phyloP scores from a whole-genome alignment of 2,329 filamentous ascomycete genomes.

The Ophidiomyces ophidiicola region DNA sequence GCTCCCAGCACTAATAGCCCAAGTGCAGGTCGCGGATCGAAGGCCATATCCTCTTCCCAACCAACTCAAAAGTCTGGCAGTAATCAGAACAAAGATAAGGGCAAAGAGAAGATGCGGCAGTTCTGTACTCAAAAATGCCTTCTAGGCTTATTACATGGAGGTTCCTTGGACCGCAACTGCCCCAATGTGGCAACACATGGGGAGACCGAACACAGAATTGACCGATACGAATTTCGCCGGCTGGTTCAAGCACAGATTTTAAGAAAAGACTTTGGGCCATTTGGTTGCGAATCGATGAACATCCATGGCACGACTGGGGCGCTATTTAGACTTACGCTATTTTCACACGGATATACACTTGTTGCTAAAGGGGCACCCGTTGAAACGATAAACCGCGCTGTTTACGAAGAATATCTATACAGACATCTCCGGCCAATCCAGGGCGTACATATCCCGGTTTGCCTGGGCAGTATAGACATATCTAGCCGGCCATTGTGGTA shows the following conservation, averaged over 20 bases:
- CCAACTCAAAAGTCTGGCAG: background rate
- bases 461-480: slow-evolving; percentile 16
- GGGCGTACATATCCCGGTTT: slow-evolving; percentile 15
- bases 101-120: slow-evolving; percentile 10
- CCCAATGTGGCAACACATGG: slow-evolving; percentile 31
- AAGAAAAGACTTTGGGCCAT: slow-evolving; percentile 6
- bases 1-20: slow-evolving; percentile 13
- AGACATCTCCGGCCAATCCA: slow-evolving; percentile 14
- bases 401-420: slow-evolving; percentile 15
- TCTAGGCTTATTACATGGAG: slow-evolving; percentile 24
- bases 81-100: background rate
- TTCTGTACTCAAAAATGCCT: slow-evolving; percentile 35
- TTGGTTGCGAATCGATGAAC: slow-evolving; percentile 16
- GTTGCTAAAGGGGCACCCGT: slow-evolving; percentile 15
- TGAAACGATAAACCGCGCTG: slow-evolving; percentile 7
- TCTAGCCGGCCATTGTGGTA: slow-evolving; percentile 10
- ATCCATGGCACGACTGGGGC: slow-evolving; percentile 16
- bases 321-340: slow-evolving; percentile 18
- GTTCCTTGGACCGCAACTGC: slow-evolving; percentile 25
- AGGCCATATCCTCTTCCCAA: slow-evolving; percentile 10
- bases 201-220: slow-evolving; percentile 9
- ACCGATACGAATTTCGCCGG: slow-evolving; percentile 8
- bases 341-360: slow-evolving; percentile 17
- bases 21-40: slow-evolving; percentile 5
- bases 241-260: slow-evolving; percentile 11